A percentile compares a stretch with the other conserved stretches of the same genome.
These are phyloP conservation scores for Verticillium dahliae DNA, from an alignment of 2,329 filamentous ascomycete genomes.

Conservation along the genomic window DNA sequence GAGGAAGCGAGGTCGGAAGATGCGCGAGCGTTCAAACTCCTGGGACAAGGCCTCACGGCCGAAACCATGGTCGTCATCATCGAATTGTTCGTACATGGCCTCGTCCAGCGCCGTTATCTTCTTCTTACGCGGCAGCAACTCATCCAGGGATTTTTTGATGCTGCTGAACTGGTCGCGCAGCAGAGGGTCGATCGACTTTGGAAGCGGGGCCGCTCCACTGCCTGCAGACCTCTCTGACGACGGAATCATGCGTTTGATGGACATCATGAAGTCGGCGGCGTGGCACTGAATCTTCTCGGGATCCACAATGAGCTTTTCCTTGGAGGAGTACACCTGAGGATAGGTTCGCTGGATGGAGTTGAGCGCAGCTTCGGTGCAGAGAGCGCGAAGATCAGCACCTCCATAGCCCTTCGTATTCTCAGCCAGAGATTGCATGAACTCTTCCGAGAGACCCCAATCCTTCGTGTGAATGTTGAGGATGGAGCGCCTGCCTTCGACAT, in stretches of 20 bases:
- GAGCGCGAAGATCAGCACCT: constrained; percentile 85
- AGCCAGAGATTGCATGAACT: constrained; percentile 78
- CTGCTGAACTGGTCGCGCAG: constrained; percentile 64
- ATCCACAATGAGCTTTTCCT: constrained; percentile 84
- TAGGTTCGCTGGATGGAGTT: constrained; percentile 95
- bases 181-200: constrained; percentile 73
- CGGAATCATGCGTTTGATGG: constrained; percentile 91
- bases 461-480: constrained; percentile 95
- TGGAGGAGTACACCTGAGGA: constrained; percentile 89
- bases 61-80: constrained; percentile 78
- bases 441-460: constrained; percentile 76
- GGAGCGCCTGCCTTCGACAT: constrained; percentile 68
- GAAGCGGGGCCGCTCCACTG: constrained; percentile 75
- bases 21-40: constrained; percentile 79
- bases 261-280: constrained; percentile 95
- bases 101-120: constrained; percentile 86
- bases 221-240: constrained; percentile 88
- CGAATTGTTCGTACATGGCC: constrained; percentile 82
- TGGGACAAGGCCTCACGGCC: constrained; percentile 67
- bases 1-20: constrained; percentile 83
- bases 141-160: constrained; percentile 65
- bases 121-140: constrained; percentile 77
- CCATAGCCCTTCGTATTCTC: constrained; percentile 93
- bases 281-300: constrained; percentile 77
- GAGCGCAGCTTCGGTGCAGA: constrained; percentile 92